These are phyloP conservation scores for Psilocybe sp. DNA, from an alignment of 768 basidiomycete species.

Conservation along the genomic window DNA sequence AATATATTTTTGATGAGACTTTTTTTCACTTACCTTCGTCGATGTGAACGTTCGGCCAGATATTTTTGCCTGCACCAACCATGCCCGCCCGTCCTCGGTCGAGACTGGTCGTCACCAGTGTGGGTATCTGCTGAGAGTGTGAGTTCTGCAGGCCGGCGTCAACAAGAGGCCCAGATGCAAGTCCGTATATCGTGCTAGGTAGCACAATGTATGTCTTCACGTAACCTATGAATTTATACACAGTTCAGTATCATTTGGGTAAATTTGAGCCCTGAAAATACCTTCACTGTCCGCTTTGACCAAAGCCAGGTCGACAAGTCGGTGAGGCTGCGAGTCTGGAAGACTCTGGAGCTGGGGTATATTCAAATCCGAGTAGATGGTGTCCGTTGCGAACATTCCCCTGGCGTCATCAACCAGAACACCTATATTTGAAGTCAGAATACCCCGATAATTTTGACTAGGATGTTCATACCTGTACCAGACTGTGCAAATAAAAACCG, in stretches of 20 bases:
- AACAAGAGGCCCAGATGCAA: constrained; percentile 44
- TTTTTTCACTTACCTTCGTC: constrained; percentile 39
- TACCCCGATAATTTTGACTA: too few relatives aligned
- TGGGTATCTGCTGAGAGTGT: constrained; percentile 50
- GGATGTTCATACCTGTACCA: constrained; percentile 33
- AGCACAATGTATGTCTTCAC: constrained; percentile 47
- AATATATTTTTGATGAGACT: too few relatives aligned
- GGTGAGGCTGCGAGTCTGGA: constrained; percentile 40
- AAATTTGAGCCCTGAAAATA: constrained; percentile 10
- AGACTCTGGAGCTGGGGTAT: constrained; percentile 43
- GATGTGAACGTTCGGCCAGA: constrained; percentile 57
- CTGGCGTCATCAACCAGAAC: constrained; percentile 40
- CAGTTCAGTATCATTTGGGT: neutral
- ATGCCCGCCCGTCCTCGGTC: constrained; percentile 48
- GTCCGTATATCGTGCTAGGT: constrained; percentile 59
- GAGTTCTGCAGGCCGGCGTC: constrained; percentile 52
- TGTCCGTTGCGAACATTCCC: constrained; percentile 32
- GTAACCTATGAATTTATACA: constrained; percentile 32
- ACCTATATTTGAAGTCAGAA: constrained; percentile 16
- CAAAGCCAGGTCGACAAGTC: constrained; percentile 45
- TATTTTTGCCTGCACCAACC: constrained; percentile 52
- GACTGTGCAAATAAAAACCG: neutral
- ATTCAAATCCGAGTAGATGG: constrained; percentile 48
- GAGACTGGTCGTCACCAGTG: constrained; percentile 41
- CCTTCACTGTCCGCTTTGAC: constrained; percentile 48